Conservation (phyloP, 1,284 basidiomycete genomes). For the Uromyces viciae-fabae region DNA sequence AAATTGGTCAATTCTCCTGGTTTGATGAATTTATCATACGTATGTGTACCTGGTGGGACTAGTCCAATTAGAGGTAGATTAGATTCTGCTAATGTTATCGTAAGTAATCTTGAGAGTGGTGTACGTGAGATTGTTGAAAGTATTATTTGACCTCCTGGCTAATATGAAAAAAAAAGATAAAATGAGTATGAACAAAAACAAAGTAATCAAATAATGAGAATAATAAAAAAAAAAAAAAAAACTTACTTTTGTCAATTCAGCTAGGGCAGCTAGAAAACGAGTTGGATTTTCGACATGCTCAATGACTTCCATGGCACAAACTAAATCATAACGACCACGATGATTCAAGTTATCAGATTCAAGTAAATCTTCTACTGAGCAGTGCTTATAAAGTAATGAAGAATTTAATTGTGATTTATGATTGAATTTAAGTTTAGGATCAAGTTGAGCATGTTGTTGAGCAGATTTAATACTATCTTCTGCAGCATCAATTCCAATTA, state of each 20-base stretch:
- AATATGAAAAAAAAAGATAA: constrained; percentile 33
- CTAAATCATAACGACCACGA: constrained; percentile 73
- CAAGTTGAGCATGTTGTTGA: constrained; percentile 71
- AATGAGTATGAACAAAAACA: neutral
- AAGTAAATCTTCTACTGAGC: constrained; percentile 71
- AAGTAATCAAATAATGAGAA: neutral
- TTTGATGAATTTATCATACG: constrained; percentile 82
- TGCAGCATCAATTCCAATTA: constrained; percentile 86
- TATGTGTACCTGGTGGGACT: constrained; percentile 87
- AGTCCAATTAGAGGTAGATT: constrained; percentile 65
- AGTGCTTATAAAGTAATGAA: constrained; percentile 64
- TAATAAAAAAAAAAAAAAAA: neutral
- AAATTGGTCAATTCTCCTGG: constrained; percentile 81
- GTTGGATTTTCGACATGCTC: constrained; percentile 94
- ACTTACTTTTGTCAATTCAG: constrained; percentile 73
- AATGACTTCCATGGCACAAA: constrained; percentile 96
- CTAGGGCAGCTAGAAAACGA: constrained; percentile 74
- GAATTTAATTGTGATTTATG: neutral
- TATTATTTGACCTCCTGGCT: constrained; percentile 94
- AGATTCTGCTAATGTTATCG: constrained; percentile 80
- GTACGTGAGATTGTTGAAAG: constrained; percentile 95
- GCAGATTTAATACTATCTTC: constrained; percentile 81
- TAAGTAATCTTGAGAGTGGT: constrained; percentile 79
- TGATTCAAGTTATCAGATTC: constrained; percentile 58
- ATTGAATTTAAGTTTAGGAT: constrained; percentile 64